Percentiles rank a stretch among this genome's conserved stretches.
phyloP scores from a whole-genome alignment of 768 basidiomycete species.

The Hydnomerulius pinastri region DNA sequence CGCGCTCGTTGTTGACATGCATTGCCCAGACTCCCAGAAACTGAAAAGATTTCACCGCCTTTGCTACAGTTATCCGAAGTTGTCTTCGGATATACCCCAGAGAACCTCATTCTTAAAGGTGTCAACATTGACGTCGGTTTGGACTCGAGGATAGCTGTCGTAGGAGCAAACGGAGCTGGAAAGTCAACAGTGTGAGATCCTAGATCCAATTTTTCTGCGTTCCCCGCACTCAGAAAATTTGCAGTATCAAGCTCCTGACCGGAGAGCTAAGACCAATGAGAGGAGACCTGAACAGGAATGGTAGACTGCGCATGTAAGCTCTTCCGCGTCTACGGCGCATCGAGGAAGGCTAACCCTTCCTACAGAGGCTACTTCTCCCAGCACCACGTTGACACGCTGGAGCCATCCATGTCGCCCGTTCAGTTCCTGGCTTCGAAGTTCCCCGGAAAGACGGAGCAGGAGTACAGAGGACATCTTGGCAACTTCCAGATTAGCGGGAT shows the following conservation, averaged over 20 bases:
- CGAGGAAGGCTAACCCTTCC: neutral
- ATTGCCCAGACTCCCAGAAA: slow-evolving; percentile 79
- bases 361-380: slow-evolving; percentile 88
- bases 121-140: slow-evolving; percentile 91
- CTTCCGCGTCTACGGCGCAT: neutral
- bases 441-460: slow-evolving; percentile 95
- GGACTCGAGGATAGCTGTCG: slow-evolving; percentile 94
- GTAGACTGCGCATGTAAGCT: slow-evolving; percentile 81
- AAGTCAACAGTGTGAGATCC: slow-evolving; percentile 85
- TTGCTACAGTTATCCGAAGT: slow-evolving; percentile 90
- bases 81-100: slow-evolving; percentile 81
- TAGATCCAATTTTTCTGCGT: neutral
- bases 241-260: slow-evolving; percentile 76
- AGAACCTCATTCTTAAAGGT: slow-evolving; percentile 73
- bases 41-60: slow-evolving; percentile 97
- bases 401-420: slow-evolving; percentile 85
- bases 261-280: slow-evolving; percentile 27
- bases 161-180: slow-evolving; percentile 94
- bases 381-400: slow-evolving; percentile 92
- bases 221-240: slow-evolving; percentile 6
- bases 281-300: slow-evolving; percentile 89
- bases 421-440: slow-evolving; percentile 90
- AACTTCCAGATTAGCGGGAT: slow-evolving; percentile 97
- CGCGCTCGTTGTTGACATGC: slow-evolving; percentile 1
- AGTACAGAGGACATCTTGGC: slow-evolving; percentile 92